These are phyloP conservation scores for Pythium biforme DNA, from an alignment of 352 stramenopile genomes.

Conservation along the genomic window DNA sequence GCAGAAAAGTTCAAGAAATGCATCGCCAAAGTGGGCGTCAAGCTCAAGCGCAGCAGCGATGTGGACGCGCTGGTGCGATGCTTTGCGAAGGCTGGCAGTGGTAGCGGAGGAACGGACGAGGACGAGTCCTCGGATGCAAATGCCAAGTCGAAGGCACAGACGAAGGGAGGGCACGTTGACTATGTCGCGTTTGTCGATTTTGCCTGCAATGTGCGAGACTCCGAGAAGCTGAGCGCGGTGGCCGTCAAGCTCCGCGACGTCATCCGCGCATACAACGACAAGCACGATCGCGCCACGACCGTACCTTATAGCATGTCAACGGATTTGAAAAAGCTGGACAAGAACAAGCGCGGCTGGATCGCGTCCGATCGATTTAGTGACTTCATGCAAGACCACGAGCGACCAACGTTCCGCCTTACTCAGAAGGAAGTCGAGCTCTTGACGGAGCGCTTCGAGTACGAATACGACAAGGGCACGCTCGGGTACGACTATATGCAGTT, in stretches of 20 bases:
- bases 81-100: constrained; percentile 20
- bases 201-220: constrained; percentile 63
- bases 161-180: constrained; percentile 31
- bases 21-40: constrained; percentile 49
- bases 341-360: constrained; percentile 55
- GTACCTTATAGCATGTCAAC: constrained; percentile 43
- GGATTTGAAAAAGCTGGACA: constrained; percentile 54
- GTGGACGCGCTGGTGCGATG: constrained; percentile 39
- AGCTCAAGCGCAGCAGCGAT: constrained; percentile 39
- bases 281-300: constrained; percentile 37
- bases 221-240: constrained; percentile 54
- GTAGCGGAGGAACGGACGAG: background rate
- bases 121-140: constrained; percentile 19
- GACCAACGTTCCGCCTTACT: constrained; percentile 44
- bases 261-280: constrained; percentile 58
- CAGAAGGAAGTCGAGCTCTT: constrained; percentile 34
- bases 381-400: constrained; percentile 27
- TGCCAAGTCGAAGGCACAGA: constrained; percentile 7
- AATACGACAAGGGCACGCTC: constrained; percentile 52
- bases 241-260: constrained; percentile 40
- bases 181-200: constrained; percentile 67
- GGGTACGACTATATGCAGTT: constrained; percentile 74
- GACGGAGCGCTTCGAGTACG: constrained; percentile 65
- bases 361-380: constrained; percentile 25
- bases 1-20: constrained; percentile 55